A percentile compares a stretch with the other conserved stretches of the same genome.
Conservation (phyloP, 768 basidiomycete genomes). For the Boletus rufocinnamomeus region DNA sequence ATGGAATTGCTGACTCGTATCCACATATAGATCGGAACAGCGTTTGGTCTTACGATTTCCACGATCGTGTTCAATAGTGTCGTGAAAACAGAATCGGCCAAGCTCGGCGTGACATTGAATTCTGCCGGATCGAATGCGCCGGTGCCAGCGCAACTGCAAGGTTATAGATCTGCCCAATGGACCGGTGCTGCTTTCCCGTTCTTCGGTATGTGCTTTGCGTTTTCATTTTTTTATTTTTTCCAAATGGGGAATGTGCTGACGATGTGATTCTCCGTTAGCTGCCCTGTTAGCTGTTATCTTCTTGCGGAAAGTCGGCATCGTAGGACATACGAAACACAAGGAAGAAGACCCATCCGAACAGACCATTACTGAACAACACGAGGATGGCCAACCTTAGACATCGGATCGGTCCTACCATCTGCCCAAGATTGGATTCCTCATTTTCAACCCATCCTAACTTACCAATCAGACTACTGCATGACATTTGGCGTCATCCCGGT, state of each 20-base stretch:
- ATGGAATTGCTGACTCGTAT: neutral
- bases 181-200: conserved; percentile 60
- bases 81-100: conserved; percentile 35
- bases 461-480: conserved; percentile 4
- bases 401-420: neutral
- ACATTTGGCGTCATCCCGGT: neutral
- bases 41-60: conserved; percentile 68
- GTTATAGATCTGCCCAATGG: conserved; percentile 70
- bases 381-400: conserved; percentile 7
- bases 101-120: conserved; percentile 36
- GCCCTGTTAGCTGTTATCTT: conserved; percentile 38
- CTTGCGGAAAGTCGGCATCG: conserved; percentile 43
- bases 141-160: conserved; percentile 42
- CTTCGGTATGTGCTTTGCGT: conserved; percentile 41
- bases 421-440: neutral
- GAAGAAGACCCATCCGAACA: conserved; percentile 23
- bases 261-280: conserved; percentile 16
- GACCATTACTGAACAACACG: conserved; percentile 21
- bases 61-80: conserved; percentile 71
- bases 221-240: neutral
- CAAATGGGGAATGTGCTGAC: neutral
- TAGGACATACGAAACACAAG: conserved; percentile 31
- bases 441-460: neutral
- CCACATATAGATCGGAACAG: conserved; percentile 55
- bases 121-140: conserved; percentile 34